These are phyloP conservation scores for Scedosporium aurantiacum DNA, from an alignment of 2,329 filamentous ascomycete genomes.

Conservation along the genomic window DNA sequence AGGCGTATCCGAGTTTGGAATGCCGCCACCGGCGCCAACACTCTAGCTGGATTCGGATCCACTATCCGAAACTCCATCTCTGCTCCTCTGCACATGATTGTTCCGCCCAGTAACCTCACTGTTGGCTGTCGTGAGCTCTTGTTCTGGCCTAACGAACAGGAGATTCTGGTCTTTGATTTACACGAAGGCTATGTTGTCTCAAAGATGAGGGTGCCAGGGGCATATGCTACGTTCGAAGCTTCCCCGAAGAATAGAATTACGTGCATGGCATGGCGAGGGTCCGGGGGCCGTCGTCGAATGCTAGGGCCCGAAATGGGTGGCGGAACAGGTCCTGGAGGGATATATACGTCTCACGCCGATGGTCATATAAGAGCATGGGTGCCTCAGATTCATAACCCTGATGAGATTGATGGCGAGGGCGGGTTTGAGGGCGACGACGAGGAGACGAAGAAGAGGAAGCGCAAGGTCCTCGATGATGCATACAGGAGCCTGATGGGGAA, in stretches of 20 bases:
- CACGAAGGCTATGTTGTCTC: constrained; percentile 65
- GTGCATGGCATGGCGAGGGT: constrained; percentile 59
- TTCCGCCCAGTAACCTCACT: constrained; percentile 50
- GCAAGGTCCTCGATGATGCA: constrained; percentile 68
- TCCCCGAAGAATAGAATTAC: constrained; percentile 54
- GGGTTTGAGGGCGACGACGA: constrained; percentile 30
- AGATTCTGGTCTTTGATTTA: constrained; percentile 71
- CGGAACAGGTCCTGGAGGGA: constrained; percentile 35
- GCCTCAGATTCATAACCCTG: constrained; percentile 37
- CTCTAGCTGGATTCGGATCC: constrained; percentile 77
- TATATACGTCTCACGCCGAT: constrained; percentile 77
- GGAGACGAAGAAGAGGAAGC: constrained; percentile 48
- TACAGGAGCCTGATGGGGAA: constrained; percentile 66
- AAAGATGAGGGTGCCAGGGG: constrained; percentile 56
- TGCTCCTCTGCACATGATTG: constrained; percentile 48
- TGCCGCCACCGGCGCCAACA: constrained; percentile 69
- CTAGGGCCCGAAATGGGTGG: constrained; percentile 51
- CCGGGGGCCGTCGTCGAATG: constrained; percentile 46
- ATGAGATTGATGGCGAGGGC: constrained; percentile 37
- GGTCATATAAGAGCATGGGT: constrained; percentile 75
- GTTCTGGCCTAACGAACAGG: constrained; percentile 70
- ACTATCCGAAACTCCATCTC: constrained; percentile 63
- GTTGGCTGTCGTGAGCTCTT: constrained; percentile 51
- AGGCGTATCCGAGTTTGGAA: constrained; percentile 81
- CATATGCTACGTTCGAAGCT: constrained; percentile 27